These are phyloP conservation scores for Lodderomyces margitis DNA, from an alignment of 1,139 yeast genomes.

Conservation along the genomic window DNA sequence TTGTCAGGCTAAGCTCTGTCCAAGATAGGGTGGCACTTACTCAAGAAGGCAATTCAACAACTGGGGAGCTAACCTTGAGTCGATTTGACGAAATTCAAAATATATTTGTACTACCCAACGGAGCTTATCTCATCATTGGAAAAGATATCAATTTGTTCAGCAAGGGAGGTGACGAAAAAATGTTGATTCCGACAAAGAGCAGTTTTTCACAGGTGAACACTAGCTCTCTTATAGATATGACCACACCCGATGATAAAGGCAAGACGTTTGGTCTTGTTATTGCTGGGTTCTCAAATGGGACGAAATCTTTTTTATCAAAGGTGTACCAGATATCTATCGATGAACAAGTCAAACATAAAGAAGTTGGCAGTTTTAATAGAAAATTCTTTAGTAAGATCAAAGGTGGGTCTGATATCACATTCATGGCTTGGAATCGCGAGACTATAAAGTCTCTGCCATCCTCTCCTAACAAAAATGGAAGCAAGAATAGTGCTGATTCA, in stretches of 20 bases:
- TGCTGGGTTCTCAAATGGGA: conserved; percentile 10
- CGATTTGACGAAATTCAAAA: not conserved
- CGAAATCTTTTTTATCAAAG: conserved; percentile 15
- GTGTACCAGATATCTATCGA: conserved; percentile 17
- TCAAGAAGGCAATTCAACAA: conserved; percentile 3
- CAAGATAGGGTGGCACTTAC: not conserved
- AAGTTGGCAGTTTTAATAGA: conserved; percentile 20
- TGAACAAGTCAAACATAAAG: conserved; percentile 14
- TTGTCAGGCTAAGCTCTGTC: not conserved
- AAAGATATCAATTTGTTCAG: conserved; percentile 13
- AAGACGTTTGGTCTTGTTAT: conserved; percentile 20
- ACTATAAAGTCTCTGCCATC: not conserved
- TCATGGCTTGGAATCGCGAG: conserved; percentile 20
- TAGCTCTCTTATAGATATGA: conserved; percentile 13
- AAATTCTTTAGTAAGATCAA: conserved; percentile 18
- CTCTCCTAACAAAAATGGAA: not conserved
- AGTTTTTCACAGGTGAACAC: conserved; percentile 10
- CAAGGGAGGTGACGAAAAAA: conserved; percentile 5
- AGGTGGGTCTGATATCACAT: conserved; percentile 11
- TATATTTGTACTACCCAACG: conserved; percentile 8
- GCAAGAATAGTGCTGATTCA: not conserved
- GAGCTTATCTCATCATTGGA: conserved; percentile 12
- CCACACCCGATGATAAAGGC: conserved; percentile 11
- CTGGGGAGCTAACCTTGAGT: conserved; percentile 3
- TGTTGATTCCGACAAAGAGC: conserved; percentile 10